A percentile compares a stretch with the other conserved stretches of the same genome.
These are phyloP conservation scores for Hygrophila difformis DNA, from an alignment of 257 asterid genomes.

Conservation along the genomic window DNA sequence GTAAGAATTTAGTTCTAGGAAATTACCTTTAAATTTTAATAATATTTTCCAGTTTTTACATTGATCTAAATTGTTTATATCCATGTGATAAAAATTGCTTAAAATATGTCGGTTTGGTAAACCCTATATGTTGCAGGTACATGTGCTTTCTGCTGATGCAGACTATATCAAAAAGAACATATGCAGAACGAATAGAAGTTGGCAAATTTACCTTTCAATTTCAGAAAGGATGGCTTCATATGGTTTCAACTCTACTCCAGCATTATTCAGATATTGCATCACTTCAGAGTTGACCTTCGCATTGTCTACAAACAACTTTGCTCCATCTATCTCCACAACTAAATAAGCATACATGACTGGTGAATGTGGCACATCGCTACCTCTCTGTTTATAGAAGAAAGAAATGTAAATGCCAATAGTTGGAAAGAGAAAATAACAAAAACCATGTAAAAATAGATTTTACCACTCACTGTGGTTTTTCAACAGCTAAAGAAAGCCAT, in stretches of 20 bases:
- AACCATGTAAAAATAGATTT: slow-evolving; percentile 2
- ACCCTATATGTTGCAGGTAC: slow-evolving; percentile 10
- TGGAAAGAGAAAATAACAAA: slow-evolving; percentile 12
- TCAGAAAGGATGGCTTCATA: slow-evolving; percentile 81
- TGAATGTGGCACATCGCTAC: slow-evolving; percentile 76
- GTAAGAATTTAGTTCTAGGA: neutral
- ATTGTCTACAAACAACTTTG: slow-evolving; percentile 65
- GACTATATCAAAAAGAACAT: too few species aligned
- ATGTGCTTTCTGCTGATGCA: slow-evolving; percentile 11
- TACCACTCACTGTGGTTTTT: neutral
- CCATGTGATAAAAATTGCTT: neutral
- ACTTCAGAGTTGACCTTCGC: slow-evolving; percentile 68
- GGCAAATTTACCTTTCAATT: slow-evolving; percentile 52
- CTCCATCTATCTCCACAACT: slow-evolving; percentile 77
- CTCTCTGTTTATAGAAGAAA: slow-evolving; percentile 77
- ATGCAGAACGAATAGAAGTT: neutral
- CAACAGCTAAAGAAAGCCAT: slow-evolving; percentile 4
- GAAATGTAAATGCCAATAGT: slow-evolving; percentile 11
- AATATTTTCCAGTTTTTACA: neutral
- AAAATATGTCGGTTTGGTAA: slow-evolving; percentile 1
- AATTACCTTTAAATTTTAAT: neutral
- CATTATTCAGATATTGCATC: slow-evolving; percentile 64
- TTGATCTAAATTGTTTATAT: neutral
- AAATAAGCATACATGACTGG: slow-evolving; percentile 94
- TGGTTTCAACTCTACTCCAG: slow-evolving; percentile 73